Conservation (phyloP, 805 yeast species). For the Ogataea dorogensis region DNA sequence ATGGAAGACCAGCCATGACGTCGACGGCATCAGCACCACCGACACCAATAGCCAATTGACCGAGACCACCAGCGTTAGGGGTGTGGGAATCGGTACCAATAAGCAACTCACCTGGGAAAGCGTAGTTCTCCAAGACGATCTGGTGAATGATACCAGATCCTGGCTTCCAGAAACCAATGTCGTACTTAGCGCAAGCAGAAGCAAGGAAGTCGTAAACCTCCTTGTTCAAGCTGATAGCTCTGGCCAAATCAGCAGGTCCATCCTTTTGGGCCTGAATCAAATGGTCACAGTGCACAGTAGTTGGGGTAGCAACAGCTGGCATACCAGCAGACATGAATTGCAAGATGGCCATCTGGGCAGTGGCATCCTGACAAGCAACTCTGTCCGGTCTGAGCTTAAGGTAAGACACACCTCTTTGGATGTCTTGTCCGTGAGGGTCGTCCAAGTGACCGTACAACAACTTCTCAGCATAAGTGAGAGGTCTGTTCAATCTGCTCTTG, state of each 20-base stretch:
- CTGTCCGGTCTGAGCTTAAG: conserved; percentile 94
- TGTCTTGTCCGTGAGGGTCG: conserved; percentile 75
- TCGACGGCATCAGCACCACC: conserved; percentile 99
- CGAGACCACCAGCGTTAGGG: conserved; percentile 98
- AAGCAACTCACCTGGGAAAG: conserved; percentile 96
- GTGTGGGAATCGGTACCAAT: conserved; percentile 98
- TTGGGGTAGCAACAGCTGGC: conserved; percentile 85
- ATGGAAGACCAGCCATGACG: conserved; percentile 93
- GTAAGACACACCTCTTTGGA: conserved; percentile 81
- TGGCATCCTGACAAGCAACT: conserved; percentile 99
- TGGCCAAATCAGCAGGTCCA: conserved; percentile 76
- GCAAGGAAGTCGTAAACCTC: conserved; percentile 95
- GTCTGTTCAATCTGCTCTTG: conserved; percentile 64
- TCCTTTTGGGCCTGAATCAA: conserved; percentile 95
- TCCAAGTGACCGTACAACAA: conserved; percentile 89
- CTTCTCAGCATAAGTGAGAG: conserved; percentile 93
- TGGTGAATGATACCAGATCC: conserved; percentile 99
- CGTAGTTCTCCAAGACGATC: conserved; percentile 93
- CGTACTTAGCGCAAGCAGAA: conserved; percentile 90
- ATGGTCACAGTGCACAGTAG: conserved; percentile 97
- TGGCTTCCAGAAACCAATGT: conserved; percentile 98
- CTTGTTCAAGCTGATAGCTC: conserved; percentile 81
- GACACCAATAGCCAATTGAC: conserved; percentile 98
- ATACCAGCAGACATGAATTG: conserved; percentile 98
- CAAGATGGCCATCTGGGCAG: conserved; percentile 97